Conservation (phyloP, 192 early-diverging fungal species). For the Linnemannia hyalina region DNA sequence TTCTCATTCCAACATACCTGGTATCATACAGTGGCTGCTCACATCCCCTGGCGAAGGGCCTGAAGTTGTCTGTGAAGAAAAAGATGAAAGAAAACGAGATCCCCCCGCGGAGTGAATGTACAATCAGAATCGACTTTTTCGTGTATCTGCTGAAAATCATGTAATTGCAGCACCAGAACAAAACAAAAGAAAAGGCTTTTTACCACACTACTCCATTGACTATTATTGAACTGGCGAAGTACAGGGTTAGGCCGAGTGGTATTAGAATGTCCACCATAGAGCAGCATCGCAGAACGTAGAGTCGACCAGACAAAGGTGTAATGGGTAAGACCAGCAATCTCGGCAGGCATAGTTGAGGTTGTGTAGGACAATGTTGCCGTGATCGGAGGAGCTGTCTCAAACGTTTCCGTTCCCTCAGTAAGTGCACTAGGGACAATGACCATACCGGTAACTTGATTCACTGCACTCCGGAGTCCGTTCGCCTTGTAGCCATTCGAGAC, state of each 20-base stretch:
- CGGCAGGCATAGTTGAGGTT: neutral
- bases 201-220: neutral
- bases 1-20: neutral
- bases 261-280: neutral
- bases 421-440: neutral
- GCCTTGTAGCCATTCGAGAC: neutral
- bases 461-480: neutral
- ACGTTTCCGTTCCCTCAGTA: neutral
- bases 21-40: neutral
- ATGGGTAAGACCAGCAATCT: neutral
- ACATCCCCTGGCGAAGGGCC: neutral
- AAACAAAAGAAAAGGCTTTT: neutral
- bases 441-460: neutral
- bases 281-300: neutral
- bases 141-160: neutral
- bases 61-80: neutral
- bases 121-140: neutral
- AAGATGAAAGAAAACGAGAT: neutral
- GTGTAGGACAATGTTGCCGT: neutral
- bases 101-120: neutral
- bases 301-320: neutral
- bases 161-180: neutral
- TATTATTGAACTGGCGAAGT: neutral
- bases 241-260: neutral
- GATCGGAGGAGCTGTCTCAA: neutral